Evolutionary conservation across 2,329 filamentous ascomycete genomes (phyloP), one percentile per base, ranked within the genome.

Genomic region (Basipetospora chlamydospora): DNA sequence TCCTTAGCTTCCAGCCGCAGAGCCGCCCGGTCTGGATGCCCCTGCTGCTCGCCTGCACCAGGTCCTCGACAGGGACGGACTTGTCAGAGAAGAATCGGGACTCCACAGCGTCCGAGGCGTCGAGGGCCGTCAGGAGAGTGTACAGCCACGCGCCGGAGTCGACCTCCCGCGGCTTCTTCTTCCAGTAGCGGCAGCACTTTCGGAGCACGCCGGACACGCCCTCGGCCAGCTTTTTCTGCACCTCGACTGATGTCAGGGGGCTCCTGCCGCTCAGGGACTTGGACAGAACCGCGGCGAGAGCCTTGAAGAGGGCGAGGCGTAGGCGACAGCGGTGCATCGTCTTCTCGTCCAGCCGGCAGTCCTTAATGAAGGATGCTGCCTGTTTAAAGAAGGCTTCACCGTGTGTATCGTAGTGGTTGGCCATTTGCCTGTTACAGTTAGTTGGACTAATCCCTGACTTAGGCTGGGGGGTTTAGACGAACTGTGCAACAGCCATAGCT

Each of bases 1-100:
- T 58, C 37, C 60, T 56, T 20, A 66, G 44, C 42, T 59, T 60
- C 65, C 66, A 70, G 5, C 61, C 64, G 21, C 52, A 48, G 11
- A 61, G 22, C 20, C 59, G 52, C 1, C 58, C 59, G 4, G 46
- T 41, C 5, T 46, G 31, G 46, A 63, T 56, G 1, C 52, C 50
- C 16, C 51, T 39, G 21, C 45, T 46, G 33, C 53, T 57, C 32
- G 49, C 43, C 39, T 55, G 53, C 34, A 59, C 58, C 5, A 63
- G 47, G 33, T 55, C 57, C 18, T 50, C 49, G 10, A 53, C 37
- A 8, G 54, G 21, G 18, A 39, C 13, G 7, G 40, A 22, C 20
- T 40, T 41, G 26, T 34, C 39, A n/a, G 42, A 31, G 5, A 38
- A 23, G 5, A 36, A 28, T 8, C 21, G 16, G 3, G 40, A 32